A percentile compares a stretch with the other conserved stretches of the same genome.
Conservation (phyloP, 2,329 filamentous ascomycete species). For the Geosmithia morbida region DNA sequence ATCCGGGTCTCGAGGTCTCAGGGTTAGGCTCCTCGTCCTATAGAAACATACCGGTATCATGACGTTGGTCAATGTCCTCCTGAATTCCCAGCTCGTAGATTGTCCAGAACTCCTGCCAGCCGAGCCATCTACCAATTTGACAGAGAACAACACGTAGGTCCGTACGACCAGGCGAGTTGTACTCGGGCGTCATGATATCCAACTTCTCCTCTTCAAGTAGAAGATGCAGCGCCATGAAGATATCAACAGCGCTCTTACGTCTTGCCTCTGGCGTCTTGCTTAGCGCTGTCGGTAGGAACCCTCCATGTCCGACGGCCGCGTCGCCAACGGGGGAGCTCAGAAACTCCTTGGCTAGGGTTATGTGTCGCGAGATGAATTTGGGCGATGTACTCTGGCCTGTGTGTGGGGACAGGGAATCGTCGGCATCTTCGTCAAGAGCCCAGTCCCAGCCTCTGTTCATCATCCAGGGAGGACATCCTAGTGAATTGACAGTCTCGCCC, state of each 20-base stretch:
- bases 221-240: constrained; percentile 68
- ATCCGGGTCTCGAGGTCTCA: too few relatives aligned
- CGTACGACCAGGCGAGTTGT: constrained; percentile 24
- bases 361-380: constrained; percentile 34
- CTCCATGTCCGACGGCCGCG: constrained; percentile 32
- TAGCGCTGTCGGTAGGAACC: constrained; percentile 51
- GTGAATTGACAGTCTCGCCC: constrained; percentile 30
- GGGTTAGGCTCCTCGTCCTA: neutral
- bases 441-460: constrained; percentile 55
- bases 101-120: constrained; percentile 41
- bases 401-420: constrained; percentile 13
- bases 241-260: constrained; percentile 46
- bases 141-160: constrained; percentile 60
- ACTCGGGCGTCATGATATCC: constrained; percentile 38
- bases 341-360: constrained; percentile 50
- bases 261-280: constrained; percentile 38
- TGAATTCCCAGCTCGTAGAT: constrained; percentile 39
- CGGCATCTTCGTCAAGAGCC: constrained; percentile 43
- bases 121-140: constrained; percentile 72
- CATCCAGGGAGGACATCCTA: constrained; percentile 41
- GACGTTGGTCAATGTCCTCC: constrained; percentile 22
- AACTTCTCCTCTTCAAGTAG: constrained; percentile 85
- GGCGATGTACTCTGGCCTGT: constrained; percentile 9
- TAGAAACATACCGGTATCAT: constrained; percentile 22
- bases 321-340: constrained; percentile 43